Conservation (phyloP, 768 basidiomycete genomes). For the Cystofilobasidium ferigula region DNA sequence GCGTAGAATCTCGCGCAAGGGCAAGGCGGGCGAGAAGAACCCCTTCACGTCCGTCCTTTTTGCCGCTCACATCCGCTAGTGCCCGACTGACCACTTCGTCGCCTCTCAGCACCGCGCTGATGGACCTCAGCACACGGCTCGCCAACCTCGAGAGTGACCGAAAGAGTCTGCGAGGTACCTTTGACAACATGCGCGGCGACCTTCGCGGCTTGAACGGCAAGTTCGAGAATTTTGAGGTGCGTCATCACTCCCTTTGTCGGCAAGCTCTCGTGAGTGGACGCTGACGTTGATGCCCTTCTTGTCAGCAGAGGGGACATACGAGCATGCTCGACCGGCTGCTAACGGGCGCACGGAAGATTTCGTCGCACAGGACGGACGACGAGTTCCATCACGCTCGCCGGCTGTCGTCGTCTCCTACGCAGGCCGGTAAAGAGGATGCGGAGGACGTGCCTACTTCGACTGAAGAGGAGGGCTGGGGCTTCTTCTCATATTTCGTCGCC, state of each 20-base stretch:
- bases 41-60: conserved; percentile 17
- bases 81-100: not conserved
- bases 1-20: not conserved
- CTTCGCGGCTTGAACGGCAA: conserved; percentile 27
- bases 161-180: conserved; percentile 11
- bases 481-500: not conserved
- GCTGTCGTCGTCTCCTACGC: not conserved
- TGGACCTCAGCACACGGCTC: conserved; percentile 21
- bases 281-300: not conserved
- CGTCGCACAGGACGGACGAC: not conserved
- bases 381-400: not conserved
- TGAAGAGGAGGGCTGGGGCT: not conserved
- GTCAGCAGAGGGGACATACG: not conserved
- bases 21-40: conserved; percentile 13
- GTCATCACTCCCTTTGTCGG: not conserved
- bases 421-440: not conserved
- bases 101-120: conserved; percentile 7
- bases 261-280: not conserved
- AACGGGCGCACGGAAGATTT: not conserved
- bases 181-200: conserved; percentile 26
- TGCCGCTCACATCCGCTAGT: not conserved
- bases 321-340: not conserved
- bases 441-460: not conserved
- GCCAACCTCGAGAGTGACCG: conserved; percentile 26
- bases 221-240: conserved; percentile 25